Base-by-base conservation (phyloP, 2,329 filamentous ascomycete species). In the Alternaria sp. region DNA sequence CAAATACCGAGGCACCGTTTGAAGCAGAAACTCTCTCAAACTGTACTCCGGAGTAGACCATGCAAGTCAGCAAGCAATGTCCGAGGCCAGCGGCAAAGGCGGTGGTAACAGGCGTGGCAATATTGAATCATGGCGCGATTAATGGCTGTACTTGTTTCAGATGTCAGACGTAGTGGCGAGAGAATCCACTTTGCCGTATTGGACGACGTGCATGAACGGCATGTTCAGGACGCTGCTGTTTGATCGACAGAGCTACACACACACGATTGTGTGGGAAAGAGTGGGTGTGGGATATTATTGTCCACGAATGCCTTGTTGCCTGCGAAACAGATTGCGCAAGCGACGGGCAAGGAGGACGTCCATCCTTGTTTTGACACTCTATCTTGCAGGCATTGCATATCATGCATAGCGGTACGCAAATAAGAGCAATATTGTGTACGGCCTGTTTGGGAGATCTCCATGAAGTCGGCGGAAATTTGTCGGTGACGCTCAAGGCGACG, bases 141-240 rank as follows among this genome's bases (percentile, higher is more conserved):
- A 49, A 19, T 43, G n/a, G 28, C 44, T 26, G 26, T 53, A 21
- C 26, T 26, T 46, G 62, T 65, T 65, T 65, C 63, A 65, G 52
- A 47, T 53, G 57, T 51, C 50, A 36, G 43, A 44, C 28, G 43
- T 23, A 47, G 59, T 55, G 62, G 58, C 46, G 36, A 56, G 59
- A 26, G 13, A 45, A 36, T 43, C 50, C 46, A 56, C 45, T 55
- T 56, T 62, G 19, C 63, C 60, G 30, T 19, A 47, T 62, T 32
- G 40, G 54, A 61, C 50, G 53, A 58, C 30, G 32, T 57, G 55
- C 63, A 62, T 65, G 59, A 59, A 57, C 63, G 51, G 32, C 23
- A 49, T 44, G 55, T 62, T 62, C 60, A 62, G 47, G 54, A 53
- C 47, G 28, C 45, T 62, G 40, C 17, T 25, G 59, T 62, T 52